Base-by-base conservation (phyloP, 2,329 filamentous ascomycete genomes). In the Aspergillus flavus region DNA sequence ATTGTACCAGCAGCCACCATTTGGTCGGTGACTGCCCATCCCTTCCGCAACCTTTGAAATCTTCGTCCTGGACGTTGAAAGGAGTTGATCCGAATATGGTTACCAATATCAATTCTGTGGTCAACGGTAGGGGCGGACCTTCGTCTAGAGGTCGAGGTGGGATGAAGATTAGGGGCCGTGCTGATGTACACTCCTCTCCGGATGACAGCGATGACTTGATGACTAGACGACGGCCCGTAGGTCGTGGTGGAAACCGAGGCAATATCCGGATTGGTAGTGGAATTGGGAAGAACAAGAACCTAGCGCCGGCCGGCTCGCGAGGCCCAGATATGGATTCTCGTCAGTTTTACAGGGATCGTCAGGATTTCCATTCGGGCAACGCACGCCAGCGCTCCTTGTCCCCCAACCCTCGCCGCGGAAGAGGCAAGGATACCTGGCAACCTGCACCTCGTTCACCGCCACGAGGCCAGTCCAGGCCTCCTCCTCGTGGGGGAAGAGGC, bases 1-100 rank as follows among this genome's bases (percentile, higher is more conserved):
- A 77, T 59, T 83, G 81, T 68, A 74, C 75, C 36, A 82, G 79
- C 68, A 75, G 73, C 57, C 72, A 71, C 26, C 81, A 83, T 69
- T 70, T 82, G 5, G 68, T 81, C 9, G 80, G 80, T 10, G 80
- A 83, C 62, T 83, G 81, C 58, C 80, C 79, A 14, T 71, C 71
- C 12, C 71, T 75, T 0, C 58, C 61, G 10, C 64, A 66, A n/a
- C 68, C 71, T 12, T 65, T 73, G 52, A 65, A 62, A 10, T 76
- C 76, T 4, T 75, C 76, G 7, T 76, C 76, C 16, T 82, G 79
- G 69, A 78, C 78, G 7, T 68, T 82, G 23, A 75, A 73, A 61
- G 72, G 71, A 5, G 71, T 79, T 34, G 75, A 78, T 43, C 75
- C 75, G 3, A 66, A 71, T 4, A 72, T 74, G 52, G 74, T 82